Evolutionary conservation across 495 filamentous ascomycete genomes (phyloP).

Genomic region (Tuber borchii): DNA sequence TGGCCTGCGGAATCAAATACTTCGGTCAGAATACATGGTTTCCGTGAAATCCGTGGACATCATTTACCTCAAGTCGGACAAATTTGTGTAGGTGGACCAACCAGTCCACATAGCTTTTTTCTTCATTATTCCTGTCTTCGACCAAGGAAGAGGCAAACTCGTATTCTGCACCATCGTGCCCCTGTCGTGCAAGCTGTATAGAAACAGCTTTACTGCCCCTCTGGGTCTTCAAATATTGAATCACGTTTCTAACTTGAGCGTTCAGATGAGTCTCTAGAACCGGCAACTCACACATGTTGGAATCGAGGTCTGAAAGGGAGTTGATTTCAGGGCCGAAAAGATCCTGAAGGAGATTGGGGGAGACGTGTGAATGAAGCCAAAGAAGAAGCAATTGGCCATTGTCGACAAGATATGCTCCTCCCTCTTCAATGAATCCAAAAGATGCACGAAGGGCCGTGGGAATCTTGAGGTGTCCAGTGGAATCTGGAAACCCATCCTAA

Average conservation of each 20-base stretch:
- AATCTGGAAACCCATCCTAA: conserved; percentile 74
- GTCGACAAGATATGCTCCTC: conserved; percentile 95
- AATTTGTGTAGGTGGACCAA: conserved; percentile 88
- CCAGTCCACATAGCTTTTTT: conserved; percentile 97
- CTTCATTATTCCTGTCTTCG: conserved; percentile 96
- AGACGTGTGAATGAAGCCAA: conserved; percentile 79
- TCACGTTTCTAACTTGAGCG: conserved; percentile 85
- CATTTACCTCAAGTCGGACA: conserved; percentile 76
- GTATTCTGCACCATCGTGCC: conserved; percentile 88
- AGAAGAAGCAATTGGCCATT: conserved; percentile 86
- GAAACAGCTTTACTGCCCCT: conserved; percentile 82
- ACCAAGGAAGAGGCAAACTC: conserved; percentile 88
- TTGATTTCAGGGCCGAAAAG: conserved; percentile 75
- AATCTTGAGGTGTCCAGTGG: conserved; percentile 76
- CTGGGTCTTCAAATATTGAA: conserved; percentile 74
- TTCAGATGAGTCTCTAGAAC: conserved; percentile 90
- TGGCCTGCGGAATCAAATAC: conserved; percentile 47
- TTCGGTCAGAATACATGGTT: conserved; percentile 12
- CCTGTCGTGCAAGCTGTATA: conserved; percentile 86
- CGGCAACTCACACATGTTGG: conserved; percentile 65
- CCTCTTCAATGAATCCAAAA: conserved; percentile 83
- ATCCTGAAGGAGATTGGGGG: conserved; percentile 74
- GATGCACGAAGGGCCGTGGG: conserved; percentile 72
- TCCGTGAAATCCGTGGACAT: conserved; percentile 17
- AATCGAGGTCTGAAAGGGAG: conserved; percentile 67